Conservation (phyloP, 148 eudicot genomes). For the Hydrangea macrophylla region DNA sequence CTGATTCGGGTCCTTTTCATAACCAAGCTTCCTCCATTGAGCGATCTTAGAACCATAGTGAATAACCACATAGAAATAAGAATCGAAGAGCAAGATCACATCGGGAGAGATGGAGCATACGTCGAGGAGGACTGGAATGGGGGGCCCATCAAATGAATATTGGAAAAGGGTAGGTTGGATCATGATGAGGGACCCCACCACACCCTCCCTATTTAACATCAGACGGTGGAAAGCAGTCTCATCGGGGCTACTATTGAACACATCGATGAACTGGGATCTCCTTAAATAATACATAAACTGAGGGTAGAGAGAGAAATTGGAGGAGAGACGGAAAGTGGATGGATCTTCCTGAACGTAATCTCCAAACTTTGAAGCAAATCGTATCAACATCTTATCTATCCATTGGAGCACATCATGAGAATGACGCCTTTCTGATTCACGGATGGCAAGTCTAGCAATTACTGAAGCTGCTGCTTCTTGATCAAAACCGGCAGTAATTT, state of each 20-base stretch:
- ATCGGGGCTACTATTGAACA: slow-evolving; percentile 89
- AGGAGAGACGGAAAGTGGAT: slow-evolving; percentile 77
- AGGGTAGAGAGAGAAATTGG: slow-evolving; percentile 87
- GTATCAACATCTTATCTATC: slow-evolving; percentile 70
- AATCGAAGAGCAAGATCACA: slow-evolving; percentile 88
- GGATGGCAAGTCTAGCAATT: slow-evolving; percentile 75
- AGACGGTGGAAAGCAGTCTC: slow-evolving; percentile 84
- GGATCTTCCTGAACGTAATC: slow-evolving; percentile 88
- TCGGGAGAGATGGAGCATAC: slow-evolving; percentile 81
- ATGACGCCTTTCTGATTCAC: slow-evolving; percentile 51
- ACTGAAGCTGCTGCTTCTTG: slow-evolving; percentile 94
- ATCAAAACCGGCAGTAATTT: slow-evolving; percentile 84
- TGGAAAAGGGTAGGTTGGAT: slow-evolving; percentile 92
- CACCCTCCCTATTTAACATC: slow-evolving; percentile 93
- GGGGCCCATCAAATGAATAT: slow-evolving; percentile 92
- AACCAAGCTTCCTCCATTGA: slow-evolving; percentile 87
- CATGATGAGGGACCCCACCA: slow-evolving; percentile 82
- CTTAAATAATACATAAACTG: slow-evolving; percentile 89
- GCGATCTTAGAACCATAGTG: slow-evolving; percentile 88
- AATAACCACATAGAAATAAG: slow-evolving; percentile 81
- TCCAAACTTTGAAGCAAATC: slow-evolving; percentile 75
- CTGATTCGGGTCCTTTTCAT: slow-evolving; percentile 73
- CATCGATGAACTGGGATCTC: slow-evolving; percentile 90
- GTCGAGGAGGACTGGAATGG: slow-evolving; percentile 80
- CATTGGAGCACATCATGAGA: slow-evolving; percentile 78